Base-by-base conservation (phyloP, 2,329 filamentous ascomycete genomes). In the Diaporthe capsici region DNA sequence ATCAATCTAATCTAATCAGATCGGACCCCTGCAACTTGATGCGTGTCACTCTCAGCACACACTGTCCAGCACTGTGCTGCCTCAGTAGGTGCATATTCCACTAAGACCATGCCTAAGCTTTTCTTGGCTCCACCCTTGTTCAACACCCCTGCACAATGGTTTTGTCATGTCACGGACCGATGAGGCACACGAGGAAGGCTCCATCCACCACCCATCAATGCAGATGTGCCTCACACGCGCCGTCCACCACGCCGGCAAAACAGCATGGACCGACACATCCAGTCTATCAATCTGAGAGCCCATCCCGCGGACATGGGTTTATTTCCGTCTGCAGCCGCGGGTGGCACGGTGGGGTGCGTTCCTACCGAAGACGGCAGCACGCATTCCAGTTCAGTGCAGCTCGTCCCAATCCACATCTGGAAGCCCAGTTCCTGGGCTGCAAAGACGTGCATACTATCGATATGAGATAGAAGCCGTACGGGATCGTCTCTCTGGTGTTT, bases 1-100 rank as follows among this genome's bases (percentile, higher is more conserved):
- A 75, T 75, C 67, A 63, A 75, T 75, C 73, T 75, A 72, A 75
- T 75, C 73, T 71, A 71, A 75, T 70, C 61, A 68, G 34, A 42
- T 39, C n/a, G n/a, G 1, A 42, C 9, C 51, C 42, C 65, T 53
- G 57, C 37, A 17, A 12, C 1, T 31, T 1, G 1, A 12, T 15
- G 44, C 28, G 10, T 9, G 63, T 25, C 13, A 15, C 31, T 31
- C 5, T 6, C 3, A 1, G 5, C 4, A 6, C 8, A 20, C 31
- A 15, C 31, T 53, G 34, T 20, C 39, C 3, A 8, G 15, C 31
- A 68, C 65, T 68, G 65, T 68, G 47, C 3, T 5, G 31, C 65
- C 34, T 53, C 65, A 8, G 3, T 68, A 68, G 22, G 25, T 25
- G 65, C 47, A 68, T 68, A 68, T 37, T n/a, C 22, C 1, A 22